Evolutionary conservation across 257 asterid species (phyloP), one percentile per base, ranked within the genome.

Genomic region (Solanum chiquidenum): DNA sequence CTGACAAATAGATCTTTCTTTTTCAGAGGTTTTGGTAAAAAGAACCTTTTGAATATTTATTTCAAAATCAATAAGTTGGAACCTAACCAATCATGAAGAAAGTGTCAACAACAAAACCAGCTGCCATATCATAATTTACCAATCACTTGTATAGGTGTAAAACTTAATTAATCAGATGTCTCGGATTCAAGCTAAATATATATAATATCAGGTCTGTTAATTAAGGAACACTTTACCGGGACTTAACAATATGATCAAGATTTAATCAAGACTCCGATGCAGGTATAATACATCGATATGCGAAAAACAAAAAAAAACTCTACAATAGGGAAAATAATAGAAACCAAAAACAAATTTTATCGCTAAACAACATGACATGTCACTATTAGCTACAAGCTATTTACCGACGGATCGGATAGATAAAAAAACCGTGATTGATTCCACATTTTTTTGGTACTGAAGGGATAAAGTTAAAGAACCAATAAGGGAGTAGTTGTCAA

Each of bases 41-140:
- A 86, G n/a, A 86, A 8, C 20, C 27, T 71, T 83, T 71, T 64
- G 62, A 90, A 87, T 64, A 83, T 73, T 83, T 85, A 83, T 68
- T 74, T 20, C 64, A 89, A 82, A n/a, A 73, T 69, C 88, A 85
- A 86, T 12, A 12, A 86, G 79, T 88, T 80, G 49, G 86, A 86
- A 91, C 92, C 90, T 87, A 91, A 89, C 44, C 90, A 91, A 89
- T 91, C 20, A 88, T 91, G 82, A 62, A 77, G 83, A 40, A 83
- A 62, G 83, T 64, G 87, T 89, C 93, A 88, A 91, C 90, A 86
- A 86, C 90, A 87, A 87, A 73, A 38, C 34, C 85, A 34, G 44
- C 68, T 62, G 89, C 34, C 42, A 42, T 38, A 55, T 44, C 89
- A 86, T 69, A 66, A 42, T 86, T 86, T 71, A 42, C 79, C 79